Conservation (phyloP, 169 alveolate species). For the Theileria annulata region DNA sequence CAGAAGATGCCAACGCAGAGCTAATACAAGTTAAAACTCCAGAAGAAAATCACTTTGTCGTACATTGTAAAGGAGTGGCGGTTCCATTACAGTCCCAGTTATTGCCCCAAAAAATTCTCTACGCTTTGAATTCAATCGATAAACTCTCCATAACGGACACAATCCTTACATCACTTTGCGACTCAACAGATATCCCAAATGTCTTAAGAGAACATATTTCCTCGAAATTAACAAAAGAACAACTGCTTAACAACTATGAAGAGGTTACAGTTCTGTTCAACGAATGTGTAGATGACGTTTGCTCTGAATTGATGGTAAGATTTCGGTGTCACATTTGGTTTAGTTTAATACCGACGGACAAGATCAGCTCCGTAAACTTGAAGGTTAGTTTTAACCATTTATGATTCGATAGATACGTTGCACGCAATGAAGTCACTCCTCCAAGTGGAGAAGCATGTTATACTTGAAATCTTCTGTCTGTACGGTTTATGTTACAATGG, state of each 20-base stretch:
- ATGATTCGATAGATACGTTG: conserved; percentile 17
- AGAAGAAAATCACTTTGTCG: conserved; percentile 19
- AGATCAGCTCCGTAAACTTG: conserved; percentile 47
- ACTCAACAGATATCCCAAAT: conserved; percentile 7
- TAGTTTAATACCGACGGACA: conserved; percentile 30
- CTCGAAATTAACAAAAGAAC: conserved; percentile 6
- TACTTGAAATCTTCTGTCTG: conserved; percentile 36
- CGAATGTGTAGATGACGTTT: conserved; percentile 46
- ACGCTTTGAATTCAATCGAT: conserved; percentile 42
- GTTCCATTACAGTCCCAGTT: conserved; percentile 39
- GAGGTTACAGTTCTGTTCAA: conserved; percentile 39
- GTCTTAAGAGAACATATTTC: conserved; percentile 9
- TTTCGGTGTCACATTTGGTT: background rate
- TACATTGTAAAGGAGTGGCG: conserved; percentile 44
- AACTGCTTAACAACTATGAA: conserved; percentile 45
- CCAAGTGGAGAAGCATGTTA: conserved; percentile 56
- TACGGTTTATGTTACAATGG: background rate
- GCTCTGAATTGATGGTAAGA: conserved; percentile 59
- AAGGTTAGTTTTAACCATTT: conserved; percentile 11
- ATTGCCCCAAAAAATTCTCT: conserved; percentile 42
- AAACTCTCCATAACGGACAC: conserved; percentile 43
- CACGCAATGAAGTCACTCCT: conserved; percentile 34
- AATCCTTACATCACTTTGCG: conserved; percentile 2
- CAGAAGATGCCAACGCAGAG: conserved; percentile 59
- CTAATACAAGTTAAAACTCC: conserved; percentile 23